A percentile compares a stretch with the other conserved stretches of the same genome.
phyloP scores from a whole-genome alignment of 768 basidiomycete genomes.

The Fistulinella prunicolor region DNA sequence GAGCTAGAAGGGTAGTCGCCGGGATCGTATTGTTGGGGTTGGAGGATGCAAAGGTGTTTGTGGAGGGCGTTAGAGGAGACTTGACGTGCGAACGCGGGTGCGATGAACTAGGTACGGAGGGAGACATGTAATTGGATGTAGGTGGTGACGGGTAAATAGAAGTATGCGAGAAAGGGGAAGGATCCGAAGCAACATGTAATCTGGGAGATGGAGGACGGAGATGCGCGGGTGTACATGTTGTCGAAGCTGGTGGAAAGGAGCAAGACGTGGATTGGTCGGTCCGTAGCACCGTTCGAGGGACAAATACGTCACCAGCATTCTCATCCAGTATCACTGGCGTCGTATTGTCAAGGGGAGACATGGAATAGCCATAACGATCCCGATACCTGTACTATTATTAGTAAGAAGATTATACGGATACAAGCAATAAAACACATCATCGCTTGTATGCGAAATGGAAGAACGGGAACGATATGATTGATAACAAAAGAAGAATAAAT shows the following conservation, averaged over 20 bases:
- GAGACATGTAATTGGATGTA: slow-evolving; percentile 22
- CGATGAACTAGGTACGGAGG: slow-evolving; percentile 20
- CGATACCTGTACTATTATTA: slow-evolving; percentile 23
- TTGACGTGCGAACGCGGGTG: slow-evolving; percentile 16
- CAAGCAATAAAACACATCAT: slow-evolving; percentile 6
- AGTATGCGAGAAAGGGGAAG: slow-evolving; percentile 17
- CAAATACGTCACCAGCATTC: slow-evolving; percentile 16
- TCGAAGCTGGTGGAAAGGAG: slow-evolving; percentile 5
- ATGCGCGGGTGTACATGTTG: slow-evolving; percentile 22
- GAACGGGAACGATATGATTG: background rate
- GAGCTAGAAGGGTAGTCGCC: slow-evolving; percentile 55
- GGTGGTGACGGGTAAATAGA: slow-evolving; percentile 27
- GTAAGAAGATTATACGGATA: slow-evolving; percentile 15
- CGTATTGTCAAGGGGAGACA: slow-evolving; percentile 29
- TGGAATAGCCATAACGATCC: slow-evolving; percentile 28
- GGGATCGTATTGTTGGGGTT: slow-evolving; percentile 58
- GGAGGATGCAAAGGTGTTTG: slow-evolving; percentile 36
- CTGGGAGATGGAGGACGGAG: slow-evolving; percentile 30
- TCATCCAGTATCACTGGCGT: slow-evolving; percentile 36
- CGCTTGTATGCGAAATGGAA: slow-evolving; percentile 13
- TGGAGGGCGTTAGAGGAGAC: slow-evolving; percentile 35
- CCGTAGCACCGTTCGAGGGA: slow-evolving; percentile 26
- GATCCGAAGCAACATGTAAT: slow-evolving; percentile 24
- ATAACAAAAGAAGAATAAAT: slow-evolving; percentile 7
- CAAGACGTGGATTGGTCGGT: slow-evolving; percentile 12